Conservation (phyloP, 345 rosid genomes). For the Brassica cretica region DNA sequence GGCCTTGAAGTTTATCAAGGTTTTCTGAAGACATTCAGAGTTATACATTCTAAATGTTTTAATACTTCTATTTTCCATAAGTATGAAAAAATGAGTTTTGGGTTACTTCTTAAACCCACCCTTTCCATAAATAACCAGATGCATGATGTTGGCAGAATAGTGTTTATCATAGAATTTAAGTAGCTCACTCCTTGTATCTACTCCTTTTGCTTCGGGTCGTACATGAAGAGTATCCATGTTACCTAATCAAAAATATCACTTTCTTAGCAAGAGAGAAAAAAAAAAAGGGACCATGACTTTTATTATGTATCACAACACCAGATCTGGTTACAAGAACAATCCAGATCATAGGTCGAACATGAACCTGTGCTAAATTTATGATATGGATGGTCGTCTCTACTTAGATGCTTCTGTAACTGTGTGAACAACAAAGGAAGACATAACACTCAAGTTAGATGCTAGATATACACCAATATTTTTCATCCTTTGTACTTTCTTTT, state of each 20-base stretch:
- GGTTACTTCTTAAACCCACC: conserved; percentile 48
- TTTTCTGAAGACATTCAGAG: conserved; percentile 54
- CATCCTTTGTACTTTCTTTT: neutral
- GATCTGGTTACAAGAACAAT: neutral
- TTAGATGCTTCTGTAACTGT: conserved; percentile 81
- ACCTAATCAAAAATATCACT: conserved; percentile 44
- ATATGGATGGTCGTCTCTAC: conserved; percentile 71
- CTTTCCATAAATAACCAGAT: conserved; percentile 78
- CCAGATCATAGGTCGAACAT: conserved; percentile 9
- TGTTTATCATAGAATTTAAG: conserved; percentile 70
- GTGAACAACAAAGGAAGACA: conserved; percentile 1
- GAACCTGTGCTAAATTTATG: conserved; percentile 88
- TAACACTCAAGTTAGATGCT: neutral
- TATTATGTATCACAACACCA: neutral
- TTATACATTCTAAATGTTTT: neutral
- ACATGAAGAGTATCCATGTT: conserved; percentile 81
- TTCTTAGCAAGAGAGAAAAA: conserved; percentile 6
- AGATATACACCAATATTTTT: neutral
- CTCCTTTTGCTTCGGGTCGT: conserved; percentile 70
- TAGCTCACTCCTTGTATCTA: conserved; percentile 76
- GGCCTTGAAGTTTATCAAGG: conserved; percentile 62
- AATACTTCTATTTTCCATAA: conserved; percentile 2
- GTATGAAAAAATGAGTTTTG: neutral
- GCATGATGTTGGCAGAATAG: conserved; percentile 91
- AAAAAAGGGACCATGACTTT: neutral